Base-by-base conservation (phyloP, 169 alveolate genomes). In the Eimeria tenella region DNA sequence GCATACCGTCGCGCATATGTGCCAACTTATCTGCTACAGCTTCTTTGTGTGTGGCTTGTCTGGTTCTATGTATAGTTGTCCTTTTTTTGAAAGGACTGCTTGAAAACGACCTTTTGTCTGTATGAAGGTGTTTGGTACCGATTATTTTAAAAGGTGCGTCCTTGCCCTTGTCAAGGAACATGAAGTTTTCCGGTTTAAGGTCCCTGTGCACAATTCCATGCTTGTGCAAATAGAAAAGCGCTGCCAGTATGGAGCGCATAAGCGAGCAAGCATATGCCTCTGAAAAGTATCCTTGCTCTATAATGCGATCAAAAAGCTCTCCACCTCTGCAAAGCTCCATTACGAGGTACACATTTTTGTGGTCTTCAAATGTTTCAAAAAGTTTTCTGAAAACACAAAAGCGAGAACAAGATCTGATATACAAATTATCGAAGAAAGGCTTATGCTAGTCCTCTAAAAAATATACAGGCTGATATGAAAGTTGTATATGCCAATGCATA, bases 291-390 rank as follows among this genome's bases (percentile, higher is more conserved):
- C 98, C 94, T 95, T 98, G 92, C 88, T 97, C 97, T 68, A 97
- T 95, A 74, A 99, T 97, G 81, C 97, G 97, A 77, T 98, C 99
- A 93, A 98, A 98, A 73, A 98, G 96, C 94, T 98, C 99, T 23
- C 99, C 99, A 31, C 99, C 99, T 74, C 96, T 96, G 93, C 98
- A 98, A 81, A 96, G 96, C 95, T 97, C 99, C 96, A 97, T 95
- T 19, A 97, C 97, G 63, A 97, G 97, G 90, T 96, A 97, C 65
- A 97, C 96, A 82, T 96, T 95, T 84, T 96, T 94, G 82, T 95
- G 95, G 81, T 97, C 97, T 94, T 97, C 98, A 83, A 96, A 97
- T 0, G 98, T 93, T 94, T 97, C 98, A 65, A 95, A 95, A 42
- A 97, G 95, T 93, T 96, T 96, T 55, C 95, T 93, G 93, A 5